Conservation (phyloP, 306 rosid species). For the Cyclanthera cordifolia region DNA sequence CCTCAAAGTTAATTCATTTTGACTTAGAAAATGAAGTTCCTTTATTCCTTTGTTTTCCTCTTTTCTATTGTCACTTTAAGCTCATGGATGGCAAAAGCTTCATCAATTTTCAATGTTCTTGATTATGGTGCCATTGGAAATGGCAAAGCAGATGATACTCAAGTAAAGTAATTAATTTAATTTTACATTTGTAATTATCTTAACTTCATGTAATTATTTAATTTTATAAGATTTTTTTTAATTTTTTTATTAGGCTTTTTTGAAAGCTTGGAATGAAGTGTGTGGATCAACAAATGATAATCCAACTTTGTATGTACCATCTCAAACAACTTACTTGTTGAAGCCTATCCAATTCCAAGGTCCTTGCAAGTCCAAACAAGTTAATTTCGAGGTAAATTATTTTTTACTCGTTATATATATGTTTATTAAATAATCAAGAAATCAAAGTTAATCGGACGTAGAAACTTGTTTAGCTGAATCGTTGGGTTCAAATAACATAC, state of each 20-base stretch:
- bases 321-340: constrained; percentile 26
- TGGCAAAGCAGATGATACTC: constrained; percentile 35
- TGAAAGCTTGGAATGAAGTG: constrained; percentile 34
- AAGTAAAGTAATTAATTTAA: constrained; percentile 13
- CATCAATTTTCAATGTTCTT: constrained; percentile 15
- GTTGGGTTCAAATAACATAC: too few species aligned
- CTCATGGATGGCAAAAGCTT: neutral
- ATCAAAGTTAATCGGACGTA: too few species aligned
- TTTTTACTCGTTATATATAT: neutral
- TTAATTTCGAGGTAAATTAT: constrained; percentile 25
- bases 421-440: too few species aligned
- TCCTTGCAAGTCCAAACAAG: constrained; percentile 30
- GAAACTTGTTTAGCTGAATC: too few species aligned
- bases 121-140: constrained; percentile 35
- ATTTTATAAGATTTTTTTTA: neutral
- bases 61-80: neutral
- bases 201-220: too few species aligned
- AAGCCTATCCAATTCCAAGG: constrained; percentile 31
- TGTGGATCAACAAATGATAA: constrained; percentile 18
- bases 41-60: neutral
- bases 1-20: neutral
- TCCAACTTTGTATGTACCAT: constrained; percentile 28
- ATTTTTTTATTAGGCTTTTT: constrained; percentile 32
- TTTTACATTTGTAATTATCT: too few species aligned
- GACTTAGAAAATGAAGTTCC: neutral